Evolutionary conservation across 371 early-diverging fungal species (phyloP).

Genomic region (Mucor ambiguus): DNA sequence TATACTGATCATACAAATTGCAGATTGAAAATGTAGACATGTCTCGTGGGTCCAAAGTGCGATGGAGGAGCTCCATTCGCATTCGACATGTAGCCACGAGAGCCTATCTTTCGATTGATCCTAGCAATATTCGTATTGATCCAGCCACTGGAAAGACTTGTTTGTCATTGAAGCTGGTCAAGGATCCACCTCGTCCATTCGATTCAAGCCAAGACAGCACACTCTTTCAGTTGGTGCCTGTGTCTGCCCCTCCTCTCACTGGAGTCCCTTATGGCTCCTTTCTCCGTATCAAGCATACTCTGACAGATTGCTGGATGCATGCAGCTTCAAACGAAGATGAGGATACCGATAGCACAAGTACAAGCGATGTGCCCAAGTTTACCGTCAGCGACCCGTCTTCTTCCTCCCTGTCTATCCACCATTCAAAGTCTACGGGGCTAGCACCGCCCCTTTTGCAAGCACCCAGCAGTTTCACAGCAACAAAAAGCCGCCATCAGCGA

Average conservation of each 20-base stretch:
- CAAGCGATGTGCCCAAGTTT: background rate
- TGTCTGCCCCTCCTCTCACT: conserved; percentile 23
- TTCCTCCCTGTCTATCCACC: background rate
- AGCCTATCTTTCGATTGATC: conserved; percentile 50
- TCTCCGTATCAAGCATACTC: conserved; percentile 48
- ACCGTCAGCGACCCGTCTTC: background rate
- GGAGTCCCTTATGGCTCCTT: conserved; percentile 40
- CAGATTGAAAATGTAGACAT: conserved; percentile 42
- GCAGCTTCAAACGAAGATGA: conserved; percentile 27
- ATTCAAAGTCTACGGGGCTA: background rate
- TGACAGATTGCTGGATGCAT: conserved; percentile 60
- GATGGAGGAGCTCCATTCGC: conserved; percentile 49
- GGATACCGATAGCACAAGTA: background rate
- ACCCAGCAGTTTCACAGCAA: background rate
- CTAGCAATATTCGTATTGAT: conserved; percentile 42
- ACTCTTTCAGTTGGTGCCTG: conserved; percentile 40
- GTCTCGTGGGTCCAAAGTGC: conserved; percentile 36
- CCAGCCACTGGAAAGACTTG: conserved; percentile 39
- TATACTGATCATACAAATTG: background rate
- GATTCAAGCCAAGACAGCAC: conserved; percentile 36
- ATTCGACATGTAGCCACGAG: conserved; percentile 51
- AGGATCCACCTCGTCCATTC: conserved; percentile 21
- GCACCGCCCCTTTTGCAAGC: background rate
- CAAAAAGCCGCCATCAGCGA: background rate
- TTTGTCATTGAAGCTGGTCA: conserved; percentile 32